Percentiles rank a stretch among this genome's conserved stretches.
These are phyloP conservation scores for Schwanniomyces polymorphus DNA, from an alignment of 805 yeast species.

Conservation along the genomic window DNA sequence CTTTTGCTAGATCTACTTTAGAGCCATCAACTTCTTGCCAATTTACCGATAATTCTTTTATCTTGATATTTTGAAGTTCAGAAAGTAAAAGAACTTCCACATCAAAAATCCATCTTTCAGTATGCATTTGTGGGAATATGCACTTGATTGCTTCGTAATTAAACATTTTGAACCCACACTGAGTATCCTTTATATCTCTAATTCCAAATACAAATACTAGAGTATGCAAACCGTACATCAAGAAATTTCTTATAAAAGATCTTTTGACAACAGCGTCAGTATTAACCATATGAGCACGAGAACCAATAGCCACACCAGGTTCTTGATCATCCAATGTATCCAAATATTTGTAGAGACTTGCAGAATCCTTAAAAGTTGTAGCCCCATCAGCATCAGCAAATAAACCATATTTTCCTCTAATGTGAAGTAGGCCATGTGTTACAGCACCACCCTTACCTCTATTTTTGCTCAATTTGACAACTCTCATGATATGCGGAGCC, in stretches of 20 bases:
- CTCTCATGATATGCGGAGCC: conserved; percentile 62
- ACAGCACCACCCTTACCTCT: conserved; percentile 93
- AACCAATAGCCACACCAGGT: conserved; percentile 80
- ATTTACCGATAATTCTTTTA: conserved; percentile 79
- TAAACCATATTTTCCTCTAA: conserved; percentile 69
- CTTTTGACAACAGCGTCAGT: conserved; percentile 97
- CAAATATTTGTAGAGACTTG: conserved; percentile 48
- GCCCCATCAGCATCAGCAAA: conserved; percentile 99
- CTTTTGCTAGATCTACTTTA: conserved; percentile 88
- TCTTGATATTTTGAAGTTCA: conserved; percentile 61
- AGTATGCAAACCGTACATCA: conserved; percentile 91
- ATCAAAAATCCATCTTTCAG: conserved; percentile 98
- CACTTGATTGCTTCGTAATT: conserved; percentile 61
- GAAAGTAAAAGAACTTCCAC: conserved; percentile 88
- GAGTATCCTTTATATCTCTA: conserved; percentile 84
- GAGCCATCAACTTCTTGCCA: conserved; percentile 99
- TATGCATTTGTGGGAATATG: conserved; percentile 89
- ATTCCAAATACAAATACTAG: conserved; percentile 88
- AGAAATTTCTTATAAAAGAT: conserved; percentile 79
- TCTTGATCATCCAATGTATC: conserved; percentile 16
- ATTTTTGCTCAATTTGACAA: conserved; percentile 67
- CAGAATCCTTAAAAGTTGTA: conserved; percentile 70
- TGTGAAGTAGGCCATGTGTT: conserved; percentile 80
- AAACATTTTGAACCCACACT: conserved; percentile 95
- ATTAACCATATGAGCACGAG: conserved; percentile 94